Base-by-base conservation (phyloP, 768 basidiomycete species). In the Boletus vinaceobasis region DNA sequence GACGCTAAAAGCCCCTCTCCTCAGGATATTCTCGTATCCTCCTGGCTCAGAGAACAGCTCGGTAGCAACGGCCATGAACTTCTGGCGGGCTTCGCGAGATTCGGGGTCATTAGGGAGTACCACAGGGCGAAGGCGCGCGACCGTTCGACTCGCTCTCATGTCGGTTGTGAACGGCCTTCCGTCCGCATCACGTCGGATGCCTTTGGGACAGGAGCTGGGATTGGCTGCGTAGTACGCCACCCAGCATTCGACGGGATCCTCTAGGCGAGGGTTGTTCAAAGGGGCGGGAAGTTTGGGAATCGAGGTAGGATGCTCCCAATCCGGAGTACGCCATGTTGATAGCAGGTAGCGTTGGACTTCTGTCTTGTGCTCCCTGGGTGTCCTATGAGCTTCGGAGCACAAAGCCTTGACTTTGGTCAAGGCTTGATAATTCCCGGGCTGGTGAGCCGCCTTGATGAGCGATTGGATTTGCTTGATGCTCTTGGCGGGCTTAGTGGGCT, bases 211-310 rank as follows among this genome's bases (percentile, higher is more conserved):
- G 1, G 77, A 78, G 48, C 70, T 72, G 9, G 68, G 75, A 53
- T 79, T 76, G 31, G 69, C 67, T 8, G 74, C 63, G 52, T 78
- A 74, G 55, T 79, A 79, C 4, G 74, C 72, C 35, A 74, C 73
- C 78, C 78, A 79, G 27, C 66, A 68, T 45, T 78, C 75, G 7
- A 77, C 71, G 9, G 78, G 74, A 55, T 79, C 78, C 55, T 79
- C 74, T 45, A 75, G 64, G 11, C 76, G 75, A 48, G 78, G 78
- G 58, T 78, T 79, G 43, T 73, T 74, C 50, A 75, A 43, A 13
- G 63, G 58, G 21, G 7, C 49, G 32, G 63, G 60, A 53, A 59
- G 56, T 42, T 60, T 62, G 40, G 67, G 45, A 35, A 52, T 7
- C 7, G 63, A 59, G 11, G 62, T 23, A 19, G 61, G 65, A 39